Base-by-base conservation (phyloP, 306 rosid genomes). In the Rosa multiflora region DNA sequence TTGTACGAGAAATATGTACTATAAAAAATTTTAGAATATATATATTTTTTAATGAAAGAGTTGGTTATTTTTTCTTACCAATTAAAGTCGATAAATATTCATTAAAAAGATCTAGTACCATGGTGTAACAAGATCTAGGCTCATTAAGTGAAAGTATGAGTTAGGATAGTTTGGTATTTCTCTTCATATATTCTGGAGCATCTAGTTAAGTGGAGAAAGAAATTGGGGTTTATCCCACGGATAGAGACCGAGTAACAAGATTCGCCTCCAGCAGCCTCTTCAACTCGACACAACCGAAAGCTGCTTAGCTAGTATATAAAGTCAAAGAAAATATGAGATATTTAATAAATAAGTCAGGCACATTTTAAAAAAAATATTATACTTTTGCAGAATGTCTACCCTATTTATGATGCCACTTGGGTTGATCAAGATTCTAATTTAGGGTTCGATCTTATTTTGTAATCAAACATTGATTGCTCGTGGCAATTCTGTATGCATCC, bases 161-260 rank as follows among this genome's bases (percentile, higher is more conserved):
- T 26, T 58, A 46, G 74, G 42, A 56, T 46, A 12, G 46, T 23
- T 23, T 70, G 74, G 74, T 23, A 70, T 23, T 70, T 70, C 8
- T 47, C 21, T 18, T 52, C n/a, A 67, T 40, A 21, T 32, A 72
- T 72, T 15, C 35, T 40, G 7, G 37, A 74, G 52, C 37, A 74
- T 59, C 78, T 74, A 52, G 76, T 10, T 42, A 42, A 74, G 44
- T 62, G 71, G 79, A 44, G 47, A 44, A 74, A 43, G 56, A 26
- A 26, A 56, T 26, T 59, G 23, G 78, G 69, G 10, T 44, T 61
- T 61, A 75, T 75, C 58, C 0, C 49, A 26, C 44, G 20, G 18
- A 64, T 44, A 23, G 53, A 56, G 9, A 29, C 1, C 32, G 32
- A 48, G 66, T 44, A 61, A 5, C 23, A 29, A 76, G 48, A 76